A percentile compares a stretch with the other conserved stretches of the same genome.
These are phyloP conservation scores for Aspergillus awamori DNA, from an alignment of 2,329 filamentous ascomycete genomes.

Conservation along the genomic window DNA sequence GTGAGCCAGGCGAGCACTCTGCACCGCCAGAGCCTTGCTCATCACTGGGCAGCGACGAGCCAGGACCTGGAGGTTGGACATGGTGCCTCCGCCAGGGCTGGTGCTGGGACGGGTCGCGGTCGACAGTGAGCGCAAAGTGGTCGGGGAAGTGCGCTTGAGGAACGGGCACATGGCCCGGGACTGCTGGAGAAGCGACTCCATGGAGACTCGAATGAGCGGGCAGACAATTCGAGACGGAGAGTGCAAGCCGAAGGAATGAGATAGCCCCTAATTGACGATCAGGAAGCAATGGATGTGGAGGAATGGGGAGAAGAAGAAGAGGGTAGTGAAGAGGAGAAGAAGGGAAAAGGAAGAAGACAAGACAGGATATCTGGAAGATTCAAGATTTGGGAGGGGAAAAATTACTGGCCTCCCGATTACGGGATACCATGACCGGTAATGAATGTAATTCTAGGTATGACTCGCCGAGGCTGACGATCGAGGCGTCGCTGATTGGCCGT, in stretches of 20 bases:
- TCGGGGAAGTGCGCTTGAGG: conserved; percentile 89
- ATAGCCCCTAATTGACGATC: conserved; percentile 2
- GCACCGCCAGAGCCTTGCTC: conserved; percentile 94
- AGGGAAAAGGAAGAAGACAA: conserved; percentile 6
- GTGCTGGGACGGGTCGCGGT: conserved; percentile 67
- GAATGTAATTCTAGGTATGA: conserved; percentile 10
- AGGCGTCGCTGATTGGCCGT: conserved; percentile 25
- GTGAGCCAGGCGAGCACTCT: conserved; percentile 54
- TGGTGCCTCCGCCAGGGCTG: conserved; percentile 78
- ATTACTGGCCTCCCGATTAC: not conserved
- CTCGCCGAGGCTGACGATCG: conserved; percentile 17
- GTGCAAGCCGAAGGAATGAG: not conserved
- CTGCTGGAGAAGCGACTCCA: conserved; percentile 94
- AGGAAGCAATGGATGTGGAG: not conserved
- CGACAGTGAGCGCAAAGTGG: conserved; percentile 85
- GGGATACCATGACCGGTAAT: not conserved
- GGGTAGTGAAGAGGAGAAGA: not conserved
- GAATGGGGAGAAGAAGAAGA: not conserved
- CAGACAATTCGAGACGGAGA: not conserved
- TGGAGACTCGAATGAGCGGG: conserved; percentile 42
- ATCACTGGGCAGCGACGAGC: conserved; percentile 96
- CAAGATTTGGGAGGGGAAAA: conserved; percentile 7
- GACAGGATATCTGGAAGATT: conserved; percentile 11
- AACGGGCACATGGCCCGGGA: conserved; percentile 98
- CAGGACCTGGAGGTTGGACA: conserved; percentile 94